Evolutionary conservation across 164 flowering plant species (phyloP).

Genomic region (Amborella trichopoda): DNA sequence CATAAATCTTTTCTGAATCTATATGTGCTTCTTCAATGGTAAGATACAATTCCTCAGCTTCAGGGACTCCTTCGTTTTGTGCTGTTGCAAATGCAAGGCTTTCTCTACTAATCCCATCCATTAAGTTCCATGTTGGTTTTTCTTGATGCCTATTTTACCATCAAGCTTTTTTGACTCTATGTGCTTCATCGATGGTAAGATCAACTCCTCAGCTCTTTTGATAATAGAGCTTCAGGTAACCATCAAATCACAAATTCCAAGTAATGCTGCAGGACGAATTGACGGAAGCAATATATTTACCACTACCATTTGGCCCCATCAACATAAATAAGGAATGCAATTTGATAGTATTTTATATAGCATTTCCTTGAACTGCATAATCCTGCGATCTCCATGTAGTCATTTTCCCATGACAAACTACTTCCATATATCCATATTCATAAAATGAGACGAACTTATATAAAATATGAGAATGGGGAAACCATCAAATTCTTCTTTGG

Average conservation of each 20-base stretch:
- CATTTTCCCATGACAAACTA: no score
- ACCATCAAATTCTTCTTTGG: no score
- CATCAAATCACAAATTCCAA: conserved; percentile 95
- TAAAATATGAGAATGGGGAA: no score
- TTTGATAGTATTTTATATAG: conserved; percentile 61
- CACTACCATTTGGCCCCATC: conserved; percentile 99
- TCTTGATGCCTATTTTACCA: conserved; percentile 34
- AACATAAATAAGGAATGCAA: conserved; percentile 84
- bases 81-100: conserved; percentile 99
- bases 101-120: conserved; percentile 81
- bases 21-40: conserved; percentile 25
- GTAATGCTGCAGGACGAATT: conserved; percentile 83
- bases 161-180: conserved; percentile 77
- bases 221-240: conserved; percentile 81
- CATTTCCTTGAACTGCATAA: conserved; percentile 66
- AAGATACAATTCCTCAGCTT: conserved; percentile 56
- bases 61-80: conserved; percentile 75
- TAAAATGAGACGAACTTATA: no score
- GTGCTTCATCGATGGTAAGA: conserved; percentile 44
- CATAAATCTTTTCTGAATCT: conserved; percentile 4
- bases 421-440: no score
- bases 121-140: conserved; percentile 82
- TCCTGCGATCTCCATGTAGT: conserved; percentile 60
- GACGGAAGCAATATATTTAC: conserved; percentile 95
- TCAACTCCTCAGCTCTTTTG: conserved; percentile 85